These are phyloP conservation scores for Neoarthrinium moseri DNA, from an alignment of 2,329 filamentous ascomycete species.

Conservation along the genomic window DNA sequence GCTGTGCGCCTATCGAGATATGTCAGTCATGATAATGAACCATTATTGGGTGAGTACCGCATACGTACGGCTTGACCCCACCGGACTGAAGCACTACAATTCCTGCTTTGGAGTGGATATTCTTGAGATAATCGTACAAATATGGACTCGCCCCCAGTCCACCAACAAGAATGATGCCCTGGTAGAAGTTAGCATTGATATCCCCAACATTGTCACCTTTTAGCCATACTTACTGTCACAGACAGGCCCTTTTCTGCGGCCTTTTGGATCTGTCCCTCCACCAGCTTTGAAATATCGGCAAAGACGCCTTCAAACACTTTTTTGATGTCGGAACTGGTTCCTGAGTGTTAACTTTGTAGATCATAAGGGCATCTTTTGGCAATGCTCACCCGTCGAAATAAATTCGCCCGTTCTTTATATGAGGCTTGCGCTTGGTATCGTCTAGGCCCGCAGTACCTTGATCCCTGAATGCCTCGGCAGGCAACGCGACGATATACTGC, in stretches of 20 bases:
- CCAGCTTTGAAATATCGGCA: neutral
- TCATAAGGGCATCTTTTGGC: neutral
- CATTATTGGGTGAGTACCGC: neutral
- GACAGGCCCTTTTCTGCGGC: neutral
- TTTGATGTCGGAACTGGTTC: neutral
- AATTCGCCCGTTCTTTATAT: conserved; percentile 3
- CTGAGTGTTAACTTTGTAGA: neutral
- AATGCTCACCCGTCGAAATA: neutral
- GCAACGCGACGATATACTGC: neutral
- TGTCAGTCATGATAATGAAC: neutral
- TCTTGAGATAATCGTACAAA: conserved; percentile 1
- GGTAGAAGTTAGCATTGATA: neutral
- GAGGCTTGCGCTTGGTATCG: neutral
- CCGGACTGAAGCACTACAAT: neutral
- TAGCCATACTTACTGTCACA: neutral
- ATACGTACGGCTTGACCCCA: conserved; percentile 3
- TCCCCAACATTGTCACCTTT: neutral
- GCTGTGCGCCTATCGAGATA: neutral
- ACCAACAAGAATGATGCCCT: conserved; percentile 5
- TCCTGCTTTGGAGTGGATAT: neutral
- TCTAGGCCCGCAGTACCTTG: neutral
- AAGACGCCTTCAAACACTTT: neutral
- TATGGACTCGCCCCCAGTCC: neutral
- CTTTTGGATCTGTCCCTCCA: neutral
- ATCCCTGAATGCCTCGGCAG: neutral